These are phyloP conservation scores for Letharia lupina DNA, from an alignment of 495 filamentous ascomycete genomes.

Conservation along the genomic window DNA sequence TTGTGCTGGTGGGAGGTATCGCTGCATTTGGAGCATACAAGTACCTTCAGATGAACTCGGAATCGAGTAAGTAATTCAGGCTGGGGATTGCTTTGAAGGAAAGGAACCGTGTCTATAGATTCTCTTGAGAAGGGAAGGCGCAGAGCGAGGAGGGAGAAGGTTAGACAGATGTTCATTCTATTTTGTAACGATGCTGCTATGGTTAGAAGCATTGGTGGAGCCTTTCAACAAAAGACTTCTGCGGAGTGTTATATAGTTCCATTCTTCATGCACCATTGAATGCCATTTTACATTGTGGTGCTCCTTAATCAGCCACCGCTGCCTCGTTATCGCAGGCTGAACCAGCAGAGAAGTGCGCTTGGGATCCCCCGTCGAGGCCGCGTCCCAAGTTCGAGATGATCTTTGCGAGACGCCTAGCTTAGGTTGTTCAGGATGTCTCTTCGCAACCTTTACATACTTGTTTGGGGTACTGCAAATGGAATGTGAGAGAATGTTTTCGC, in stretches of 20 bases:
- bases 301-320: not conserved
- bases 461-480: not conserved
- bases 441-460: not conserved
- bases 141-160: not conserved
- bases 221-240: not conserved
- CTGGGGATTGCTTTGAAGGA: not conserved
- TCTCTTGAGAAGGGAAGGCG: not conserved
- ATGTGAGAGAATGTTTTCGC: not conserved
- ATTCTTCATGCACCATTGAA: not conserved
- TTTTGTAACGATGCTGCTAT: not conserved
- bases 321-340: not conserved
- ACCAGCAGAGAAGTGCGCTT: not conserved
- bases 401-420: not conserved
- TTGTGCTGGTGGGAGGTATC: constrained; percentile 68
- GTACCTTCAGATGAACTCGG: constrained; percentile 58
- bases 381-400: not conserved
- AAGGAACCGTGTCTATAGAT: not conserved
- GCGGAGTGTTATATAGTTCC: not conserved
- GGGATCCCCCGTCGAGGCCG: not conserved
- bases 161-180: constrained; percentile 1
- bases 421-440: not conserved
- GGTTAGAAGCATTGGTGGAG: not conserved
- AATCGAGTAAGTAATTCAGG: constrained; percentile 13
- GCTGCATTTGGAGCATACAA: constrained; percentile 79
- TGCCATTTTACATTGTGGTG: not conserved